phyloP scores from a whole-genome alignment of 768 basidiomycete genomes.

The Neoboletus brunneissimus region DNA sequence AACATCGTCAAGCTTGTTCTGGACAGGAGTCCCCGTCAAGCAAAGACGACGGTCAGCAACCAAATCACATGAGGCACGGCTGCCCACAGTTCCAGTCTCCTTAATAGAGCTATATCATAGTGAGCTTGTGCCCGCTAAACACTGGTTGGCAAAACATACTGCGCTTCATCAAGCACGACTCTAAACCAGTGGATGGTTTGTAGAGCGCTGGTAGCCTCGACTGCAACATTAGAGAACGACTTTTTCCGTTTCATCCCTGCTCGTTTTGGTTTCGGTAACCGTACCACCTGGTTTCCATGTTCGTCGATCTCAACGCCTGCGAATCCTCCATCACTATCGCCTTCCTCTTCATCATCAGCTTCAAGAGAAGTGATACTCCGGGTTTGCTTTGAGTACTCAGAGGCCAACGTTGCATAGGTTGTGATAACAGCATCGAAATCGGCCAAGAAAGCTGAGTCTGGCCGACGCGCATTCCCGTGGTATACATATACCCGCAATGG shows the following conservation, averaged over 20 bases:
- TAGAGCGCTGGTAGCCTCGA: slow-evolving; percentile 69
- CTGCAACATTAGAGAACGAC: slow-evolving; percentile 37
- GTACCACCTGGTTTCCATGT: slow-evolving; percentile 58
- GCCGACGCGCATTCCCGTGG: slow-evolving; percentile 85
- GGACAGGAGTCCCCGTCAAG: slow-evolving; percentile 97
- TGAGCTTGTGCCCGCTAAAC: background rate
- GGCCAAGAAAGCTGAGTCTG: slow-evolving; percentile 83
- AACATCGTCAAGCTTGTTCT: slow-evolving; percentile 98
- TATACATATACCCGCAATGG: slow-evolving; percentile 89
- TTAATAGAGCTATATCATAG: slow-evolving; percentile 78
- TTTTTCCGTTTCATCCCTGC: slow-evolving; percentile 67
- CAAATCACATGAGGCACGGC: slow-evolving; percentile 92
- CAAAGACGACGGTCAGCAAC: slow-evolving; percentile 90
- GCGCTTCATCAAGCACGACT: slow-evolving; percentile 90
- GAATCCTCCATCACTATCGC: slow-evolving; percentile 60
- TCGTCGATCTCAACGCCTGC: slow-evolving; percentile 66
- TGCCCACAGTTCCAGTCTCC: slow-evolving; percentile 90
- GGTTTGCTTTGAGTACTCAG: slow-evolving; percentile 89
- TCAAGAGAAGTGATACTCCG: slow-evolving; percentile 57
- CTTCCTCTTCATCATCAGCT: slow-evolving; percentile 66
- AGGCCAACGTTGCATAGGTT: slow-evolving; percentile 92
- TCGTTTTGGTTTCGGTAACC: slow-evolving; percentile 64
- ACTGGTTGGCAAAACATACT: slow-evolving; percentile 56
- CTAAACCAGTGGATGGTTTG: slow-evolving; percentile 97
- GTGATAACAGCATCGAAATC: slow-evolving; percentile 98